Base-by-base conservation (phyloP, 1,284 basidiomycete genomes). In the Ganoderma multipileum region DNA sequence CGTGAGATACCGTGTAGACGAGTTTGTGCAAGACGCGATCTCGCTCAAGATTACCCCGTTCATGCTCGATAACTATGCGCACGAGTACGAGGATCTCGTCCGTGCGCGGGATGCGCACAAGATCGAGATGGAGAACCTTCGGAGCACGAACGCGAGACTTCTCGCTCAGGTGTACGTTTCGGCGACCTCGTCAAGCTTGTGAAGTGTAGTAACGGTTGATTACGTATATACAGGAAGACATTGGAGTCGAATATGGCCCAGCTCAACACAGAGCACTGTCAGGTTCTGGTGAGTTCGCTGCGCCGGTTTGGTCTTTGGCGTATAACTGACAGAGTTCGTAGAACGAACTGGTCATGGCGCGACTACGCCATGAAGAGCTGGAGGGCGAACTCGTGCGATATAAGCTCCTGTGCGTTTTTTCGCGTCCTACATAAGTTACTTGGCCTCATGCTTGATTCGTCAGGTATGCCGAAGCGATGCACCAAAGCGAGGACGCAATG, bases 371-470 rank as follows among this genome's bases (percentile, higher is more conserved):
- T 75, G 96, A 98, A 78, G 95, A 97, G 77, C 85, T 95, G 69
- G 96, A 98, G 79, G 87, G 89, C 66, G 94, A 98, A 79, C 87
- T 98, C 12, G 95, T 98, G 42, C 89, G 92, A 54, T 98, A 96
- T 80, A 98, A 97, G 80, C 82, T 96, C 47, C 80, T 96, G 94
- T 95, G 75, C 79, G 94, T 84, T 16, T 47, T 20, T 41, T 12
- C n/a, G 50, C 39, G 5, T 36, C 59, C 68, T 30, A 39, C 33
- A 38, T 3, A 16, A 11, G 8, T 50, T 58, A 60, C 44, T 64
- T 23, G 33, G 41, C 65, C 57, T 50, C 5, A 67, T 50, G 62
- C 20, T 1, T 38, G 14, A 26, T 57, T 0, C 55, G 44, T 26
- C 63, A 96, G 95, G 68, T 96, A 96, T 75, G 95, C 95, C 26